Base-by-base conservation (phyloP, 306 rosid species). In the Inga laurina region DNA sequence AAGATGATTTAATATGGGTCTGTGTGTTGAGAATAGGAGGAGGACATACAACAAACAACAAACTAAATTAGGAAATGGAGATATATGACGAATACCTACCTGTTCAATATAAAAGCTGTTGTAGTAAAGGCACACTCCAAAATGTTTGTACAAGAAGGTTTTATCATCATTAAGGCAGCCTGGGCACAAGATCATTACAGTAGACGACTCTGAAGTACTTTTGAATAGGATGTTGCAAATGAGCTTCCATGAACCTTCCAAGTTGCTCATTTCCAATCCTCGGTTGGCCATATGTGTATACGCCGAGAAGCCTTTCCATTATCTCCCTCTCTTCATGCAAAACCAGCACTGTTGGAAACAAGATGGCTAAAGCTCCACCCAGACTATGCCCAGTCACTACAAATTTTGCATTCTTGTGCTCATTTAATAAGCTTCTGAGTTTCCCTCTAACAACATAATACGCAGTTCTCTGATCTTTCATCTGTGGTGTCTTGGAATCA, bases 261-360 rank as follows among this genome's bases (percentile, higher is more conserved):
- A 94, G 93, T 72, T 86, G 79, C 78, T 82, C 48, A 80, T 94
- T 62, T 30, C 97, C 95, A 49, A 94, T 78, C 79, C 98, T 84
- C 10, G 98, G 97, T 79, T 94, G 98, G 56, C 97, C 98, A 72
- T 85, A 94, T 41, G 98, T 94, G 86, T 92, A 91, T 37, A 94
- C 88, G 59, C 90, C 88, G 82, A 86, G 67, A 82, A 94, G 56
- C 88, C 87, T 90, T 41, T 85, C 82, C 92, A 94, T 89, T n/a
- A 89, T 65, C 84, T 90, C 86, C 79, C 9, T 84, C 86, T 92
- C 93, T 80, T 85, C 81, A 8, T 94, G 92, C 82, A 88, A 79
- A 78, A 90, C 90, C 77, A 94, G 86, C 79, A 94, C 89, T 4
- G 90, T 85, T 27, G 94, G 94, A 79, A 91, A 91, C 86, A 94